Base-by-base conservation (phyloP, 495 filamentous ascomycete species). In the Podospora pseudopauciseta region DNA sequence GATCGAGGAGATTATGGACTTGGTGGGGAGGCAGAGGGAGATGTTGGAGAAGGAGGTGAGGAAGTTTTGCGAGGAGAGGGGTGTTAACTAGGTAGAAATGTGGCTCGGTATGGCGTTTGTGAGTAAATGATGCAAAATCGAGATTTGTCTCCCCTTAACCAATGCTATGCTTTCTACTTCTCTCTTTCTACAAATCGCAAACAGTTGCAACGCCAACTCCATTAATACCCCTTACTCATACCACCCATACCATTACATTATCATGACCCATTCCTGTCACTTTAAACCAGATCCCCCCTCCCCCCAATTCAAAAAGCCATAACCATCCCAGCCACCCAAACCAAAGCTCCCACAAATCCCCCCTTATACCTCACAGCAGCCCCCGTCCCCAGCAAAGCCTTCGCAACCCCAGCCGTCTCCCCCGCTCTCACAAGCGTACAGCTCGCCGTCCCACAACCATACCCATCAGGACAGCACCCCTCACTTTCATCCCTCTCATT, bases 401-500 rank as follows among this genome's bases (percentile, higher is more conserved):
- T 93, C 62, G 83, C 85, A 57, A 90, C 86, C 26, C 83, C 85
- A 15, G 81, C 82, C 56, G 83, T 86, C 39, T 65, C 79, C n/a
- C 74, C 76, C 18, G 73, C 78, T 0, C 74, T 68, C 0, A 77
- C 74, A 3, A 84, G 82, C 15, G 86, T 86, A 75, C 93, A 96
- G 74, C 89, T 91, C 23, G 82, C 81, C 23, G 79, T 77, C 11
- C 92, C 92, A 79, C 93, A 96, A 5, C 67, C 77, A 75, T 87
- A 94, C 20, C 91, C 92, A 26, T 68, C 80, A 4, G 92, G 92
- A 82, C 93, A 97, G 73, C 93, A 97, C 7, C 93, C 93, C 0
- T 88, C 85, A 5, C 86, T 86, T 0, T 86, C 86, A 65, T 73
- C 76, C 0, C 39, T 63, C 19, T 78, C 30, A 32, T 32, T 78